Base-by-base conservation (phyloP, 78 protist species). In the Dictyostelium discoideum region DNA sequence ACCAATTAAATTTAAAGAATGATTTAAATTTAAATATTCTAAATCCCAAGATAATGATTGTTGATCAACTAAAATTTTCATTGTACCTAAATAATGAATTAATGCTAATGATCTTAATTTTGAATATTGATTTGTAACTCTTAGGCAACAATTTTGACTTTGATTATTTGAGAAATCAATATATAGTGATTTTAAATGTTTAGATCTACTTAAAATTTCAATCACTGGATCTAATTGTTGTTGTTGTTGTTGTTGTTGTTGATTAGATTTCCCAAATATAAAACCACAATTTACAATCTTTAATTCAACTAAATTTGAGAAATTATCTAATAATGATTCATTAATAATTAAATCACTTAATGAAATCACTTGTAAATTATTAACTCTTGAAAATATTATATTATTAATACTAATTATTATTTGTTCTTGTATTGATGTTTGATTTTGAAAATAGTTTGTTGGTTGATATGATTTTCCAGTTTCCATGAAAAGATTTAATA, bases 21-120 rank as follows among this genome's bases (percentile, higher is more conserved):
- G 22, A 37, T 74, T 74, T 74, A 74, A 37, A 74, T 74, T 74
- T 37, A 74, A 74, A 16, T 74, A 26, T 32, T 74, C 81, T 74
- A 74, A 74, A 29, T 37, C 22, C 81, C 81, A 37, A 6, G 42
- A 32, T 37, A 74, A 37, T 18, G 42, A n/a, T 69, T 69, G n/a
- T 60, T 60, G 69, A 60, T 60, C 69, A 5, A 29, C 42, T 69
- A 26, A 26, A 11, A 69, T 24, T 69, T 69, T 69, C 77, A 69
- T 69, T 69, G 77, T 69, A 37, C 81, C 81, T 14, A 16, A 16
- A 74, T 37, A 74, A 74, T 74, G 39, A 13, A 74, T 9, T 37
- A 74, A 74, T 32, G 81, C 37, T 32, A 74, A 37, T 74, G 81
- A 74, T 74, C 20, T 74, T 74, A 74, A 74, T 74, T 39, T 74